Conservation (phyloP, 805 yeast genomes). For the Wickerhamiella parazyma region DNA sequence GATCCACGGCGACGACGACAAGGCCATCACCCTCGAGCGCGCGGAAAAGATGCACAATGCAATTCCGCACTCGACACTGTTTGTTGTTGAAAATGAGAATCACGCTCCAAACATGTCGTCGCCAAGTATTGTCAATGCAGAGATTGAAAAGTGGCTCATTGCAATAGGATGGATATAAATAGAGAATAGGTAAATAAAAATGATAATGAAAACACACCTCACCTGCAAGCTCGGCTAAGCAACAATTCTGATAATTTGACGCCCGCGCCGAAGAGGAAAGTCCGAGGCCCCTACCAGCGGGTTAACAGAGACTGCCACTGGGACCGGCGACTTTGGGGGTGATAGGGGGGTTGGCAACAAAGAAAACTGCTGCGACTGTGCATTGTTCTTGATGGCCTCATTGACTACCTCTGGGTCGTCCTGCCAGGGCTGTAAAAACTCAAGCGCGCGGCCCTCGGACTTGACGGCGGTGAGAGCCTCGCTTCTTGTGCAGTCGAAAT, state of each 20-base stretch:
- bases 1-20: slow-evolving; percentile 3
- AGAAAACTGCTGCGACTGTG: neutral
- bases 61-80: neutral
- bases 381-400: neutral
- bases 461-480: neutral
- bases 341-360: too few relatives aligned
- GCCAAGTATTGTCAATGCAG: neutral
- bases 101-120: slow-evolving; percentile 8
- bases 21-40: slow-evolving; percentile 4
- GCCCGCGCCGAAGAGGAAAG: too few relatives aligned
- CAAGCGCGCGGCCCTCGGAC: neutral
- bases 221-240: neutral
- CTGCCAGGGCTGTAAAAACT: neutral
- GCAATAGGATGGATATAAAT: neutral
- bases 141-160: neutral
- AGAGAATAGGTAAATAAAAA: too few relatives aligned
- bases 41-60: slow-evolving; percentile 1
- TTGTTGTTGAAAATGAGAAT: neutral
- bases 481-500: neutral
- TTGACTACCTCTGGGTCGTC: neutral
- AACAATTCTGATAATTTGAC: neutral
- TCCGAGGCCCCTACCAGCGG: too few relatives aligned
- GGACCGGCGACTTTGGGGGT: too few relatives aligned
- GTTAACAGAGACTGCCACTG: too few relatives aligned
- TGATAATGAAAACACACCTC: too few relatives aligned